phyloP scores from a whole-genome alignment of 2,329 filamentous ascomycete genomes.

The Paracamarosporium sp. region DNA sequence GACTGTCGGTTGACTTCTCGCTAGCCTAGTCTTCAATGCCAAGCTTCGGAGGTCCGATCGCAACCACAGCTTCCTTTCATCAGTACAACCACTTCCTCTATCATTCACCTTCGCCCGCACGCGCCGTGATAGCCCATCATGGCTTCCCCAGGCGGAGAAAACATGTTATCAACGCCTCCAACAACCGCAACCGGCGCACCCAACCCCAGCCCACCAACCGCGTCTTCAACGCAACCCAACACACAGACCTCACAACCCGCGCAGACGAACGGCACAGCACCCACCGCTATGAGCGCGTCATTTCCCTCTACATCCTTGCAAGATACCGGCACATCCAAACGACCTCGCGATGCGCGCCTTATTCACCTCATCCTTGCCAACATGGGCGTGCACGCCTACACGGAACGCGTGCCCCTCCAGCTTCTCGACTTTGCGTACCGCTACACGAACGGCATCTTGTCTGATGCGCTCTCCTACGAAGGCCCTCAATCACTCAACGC shows the following conservation, averaged over 20 bases:
- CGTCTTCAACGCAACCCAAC: slow-evolving; percentile 26
- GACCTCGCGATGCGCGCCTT: slow-evolving; percentile 79
- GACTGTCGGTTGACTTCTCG: no score
- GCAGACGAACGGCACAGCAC: slow-evolving; percentile 25
- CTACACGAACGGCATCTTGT: slow-evolving; percentile 75
- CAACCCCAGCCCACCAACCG: slow-evolving; percentile 39
- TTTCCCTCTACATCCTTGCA: slow-evolving; percentile 43
- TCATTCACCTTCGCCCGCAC: slow-evolving; percentile 4
- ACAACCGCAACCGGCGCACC: slow-evolving; percentile 36
- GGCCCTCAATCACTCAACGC: slow-evolving; percentile 37
- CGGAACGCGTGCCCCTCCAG: slow-evolving; percentile 80
- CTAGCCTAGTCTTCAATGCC: no score
- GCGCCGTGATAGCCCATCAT: slow-evolving; percentile 26
- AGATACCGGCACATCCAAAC: slow-evolving; percentile 47
- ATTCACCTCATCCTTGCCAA: slow-evolving; percentile 81
- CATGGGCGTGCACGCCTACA: slow-evolving; percentile 80
- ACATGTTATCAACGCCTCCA: slow-evolving; percentile 45
- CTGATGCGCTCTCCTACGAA: slow-evolving; percentile 59
- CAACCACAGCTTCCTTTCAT: neutral
- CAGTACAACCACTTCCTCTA: neutral
- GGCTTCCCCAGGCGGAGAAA: slow-evolving; percentile 46
- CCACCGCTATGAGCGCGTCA: slow-evolving; percentile 23
- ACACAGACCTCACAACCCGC: slow-evolving; percentile 30
- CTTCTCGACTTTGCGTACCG: slow-evolving; percentile 88
- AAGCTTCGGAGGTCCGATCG: slow-evolving; percentile 6